Evolutionary conservation across 176 grass and related monocot genomes (phyloP).

Genomic region (Bolboschoenus planiculmis): DNA sequence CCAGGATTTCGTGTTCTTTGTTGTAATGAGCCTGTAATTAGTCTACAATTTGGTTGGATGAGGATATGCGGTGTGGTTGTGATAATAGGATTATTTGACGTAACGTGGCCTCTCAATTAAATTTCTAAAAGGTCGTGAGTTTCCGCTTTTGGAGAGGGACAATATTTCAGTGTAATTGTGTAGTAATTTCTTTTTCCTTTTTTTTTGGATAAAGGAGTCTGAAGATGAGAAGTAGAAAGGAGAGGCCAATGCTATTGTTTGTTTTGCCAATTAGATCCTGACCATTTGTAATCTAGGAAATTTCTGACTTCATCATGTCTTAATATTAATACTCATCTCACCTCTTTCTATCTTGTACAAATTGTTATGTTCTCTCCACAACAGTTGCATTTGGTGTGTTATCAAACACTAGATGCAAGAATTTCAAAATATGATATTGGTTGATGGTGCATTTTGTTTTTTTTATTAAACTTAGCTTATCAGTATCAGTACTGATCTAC

Average conservation of each 20-base stretch:
- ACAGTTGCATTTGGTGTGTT: neutral
- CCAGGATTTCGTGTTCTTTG: neutral
- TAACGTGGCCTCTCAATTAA: slow-evolving; percentile 11
- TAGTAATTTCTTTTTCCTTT: neutral
- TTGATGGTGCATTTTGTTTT: neutral
- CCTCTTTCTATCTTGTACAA: neutral
- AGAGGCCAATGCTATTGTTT: neutral
- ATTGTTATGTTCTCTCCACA: neutral
- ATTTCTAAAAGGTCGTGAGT: neutral
- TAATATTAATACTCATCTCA: neutral
- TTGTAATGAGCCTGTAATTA: slow-evolving; percentile 33
- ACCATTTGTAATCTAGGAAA: slow-evolving; percentile 2
- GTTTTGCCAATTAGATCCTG: slow-evolving; percentile 2
- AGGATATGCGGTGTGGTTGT: slow-evolving; percentile 2
- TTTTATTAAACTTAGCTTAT: neutral
- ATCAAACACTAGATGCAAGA: neutral
- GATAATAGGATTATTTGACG: slow-evolving; percentile 16
- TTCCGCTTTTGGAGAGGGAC: neutral
- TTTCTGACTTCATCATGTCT: neutral
- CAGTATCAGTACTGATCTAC: neutral
- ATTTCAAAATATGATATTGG: neutral
- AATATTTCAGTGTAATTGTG: slow-evolving; percentile 26
- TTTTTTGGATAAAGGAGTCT: neutral
- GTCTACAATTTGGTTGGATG: slow-evolving; percentile 12
- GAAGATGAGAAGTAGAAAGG: neutral